These are phyloP conservation scores for Fusarium siculi DNA, from an alignment of 2,329 filamentous ascomycete genomes.

Conservation along the genomic window DNA sequence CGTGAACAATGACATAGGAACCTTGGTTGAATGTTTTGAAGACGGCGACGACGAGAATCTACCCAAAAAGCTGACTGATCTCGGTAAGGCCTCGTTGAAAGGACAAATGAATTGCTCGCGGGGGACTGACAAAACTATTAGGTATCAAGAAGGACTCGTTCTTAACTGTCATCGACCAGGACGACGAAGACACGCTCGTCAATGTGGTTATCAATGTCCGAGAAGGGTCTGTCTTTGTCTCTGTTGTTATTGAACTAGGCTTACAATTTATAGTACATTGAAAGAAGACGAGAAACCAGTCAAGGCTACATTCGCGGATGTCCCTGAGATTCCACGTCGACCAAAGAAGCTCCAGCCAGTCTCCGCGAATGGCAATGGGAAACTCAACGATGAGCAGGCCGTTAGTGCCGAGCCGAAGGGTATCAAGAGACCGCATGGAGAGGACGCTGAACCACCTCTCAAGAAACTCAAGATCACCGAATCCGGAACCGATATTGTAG, in stretches of 20 bases:
- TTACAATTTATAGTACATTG: conserved; percentile 53
- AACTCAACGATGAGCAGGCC: conserved; percentile 58
- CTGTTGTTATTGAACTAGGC: conserved; percentile 11
- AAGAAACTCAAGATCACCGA: conserved; percentile 62
- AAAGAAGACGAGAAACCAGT: conserved; percentile 65
- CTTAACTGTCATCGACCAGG: conserved; percentile 85
- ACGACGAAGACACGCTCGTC: conserved; percentile 78
- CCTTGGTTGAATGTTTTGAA: conserved; percentile 70
- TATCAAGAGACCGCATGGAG: conserved; percentile 59
- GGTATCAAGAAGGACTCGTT: conserved; percentile 79
- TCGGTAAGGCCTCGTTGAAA: conserved; percentile 63
- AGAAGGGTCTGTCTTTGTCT: conserved; percentile 61
- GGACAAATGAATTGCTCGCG: neutral
- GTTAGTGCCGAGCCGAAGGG: conserved; percentile 48
- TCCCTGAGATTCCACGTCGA: conserved; percentile 63
- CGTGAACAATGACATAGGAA: conserved; percentile 76
- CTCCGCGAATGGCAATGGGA: conserved; percentile 53
- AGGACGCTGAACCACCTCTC: conserved; percentile 53
- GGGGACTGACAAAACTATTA: conserved; percentile 45
- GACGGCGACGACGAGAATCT: conserved; percentile 91
- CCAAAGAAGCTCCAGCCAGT: conserved; percentile 55
- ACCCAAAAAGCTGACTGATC: conserved; percentile 78
- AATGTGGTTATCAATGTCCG: conserved; percentile 81
- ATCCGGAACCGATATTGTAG: conserved; percentile 54
- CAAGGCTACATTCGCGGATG: conserved; percentile 56